Evolutionary conservation across 2,329 filamentous ascomycete genomes (phyloP).

Genomic region (Diaporthe capsici): DNA sequence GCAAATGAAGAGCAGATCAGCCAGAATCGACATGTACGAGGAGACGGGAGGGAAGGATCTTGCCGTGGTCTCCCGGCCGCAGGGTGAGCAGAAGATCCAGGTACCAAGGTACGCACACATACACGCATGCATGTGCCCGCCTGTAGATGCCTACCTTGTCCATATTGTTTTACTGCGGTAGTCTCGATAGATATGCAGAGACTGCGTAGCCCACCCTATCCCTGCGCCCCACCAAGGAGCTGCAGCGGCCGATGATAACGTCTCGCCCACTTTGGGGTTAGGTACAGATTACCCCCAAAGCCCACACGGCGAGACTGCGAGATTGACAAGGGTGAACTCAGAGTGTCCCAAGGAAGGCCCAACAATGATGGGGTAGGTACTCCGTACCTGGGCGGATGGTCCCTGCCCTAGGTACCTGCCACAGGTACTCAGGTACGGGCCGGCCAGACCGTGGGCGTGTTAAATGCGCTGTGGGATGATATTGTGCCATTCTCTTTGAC

Average conservation of each 20-base stretch:
- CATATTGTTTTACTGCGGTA: no score
- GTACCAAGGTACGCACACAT: conserved; percentile 4
- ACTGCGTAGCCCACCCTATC: background rate
- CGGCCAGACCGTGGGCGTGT: background rate
- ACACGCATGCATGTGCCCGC: background rate
- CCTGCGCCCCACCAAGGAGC: conserved; percentile 1
- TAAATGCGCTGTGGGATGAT: background rate
- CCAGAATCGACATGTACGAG: background rate
- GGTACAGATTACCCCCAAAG: conserved; percentile 17
- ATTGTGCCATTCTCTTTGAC: conserved; percentile 26
- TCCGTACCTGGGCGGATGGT: background rate
- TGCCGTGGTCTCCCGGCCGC: conserved; percentile 7
- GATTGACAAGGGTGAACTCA: conserved; percentile 16
- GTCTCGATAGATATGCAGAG: background rate
- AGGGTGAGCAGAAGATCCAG: conserved; percentile 20
- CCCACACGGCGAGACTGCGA: background rate
- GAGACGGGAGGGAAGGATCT: conserved; percentile 21
- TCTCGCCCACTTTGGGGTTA: conserved; percentile 18
- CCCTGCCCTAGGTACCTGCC: background rate
- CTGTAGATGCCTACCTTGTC: no score
- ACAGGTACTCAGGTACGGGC: background rate
- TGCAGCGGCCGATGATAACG: conserved; percentile 17
- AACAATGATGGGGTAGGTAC: background rate
- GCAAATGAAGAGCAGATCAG: conserved; percentile 1
- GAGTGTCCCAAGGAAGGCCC: background rate